phyloP scores from a whole-genome alignment of 1,284 basidiomycete genomes.

The Austroboletus niveus region DNA sequence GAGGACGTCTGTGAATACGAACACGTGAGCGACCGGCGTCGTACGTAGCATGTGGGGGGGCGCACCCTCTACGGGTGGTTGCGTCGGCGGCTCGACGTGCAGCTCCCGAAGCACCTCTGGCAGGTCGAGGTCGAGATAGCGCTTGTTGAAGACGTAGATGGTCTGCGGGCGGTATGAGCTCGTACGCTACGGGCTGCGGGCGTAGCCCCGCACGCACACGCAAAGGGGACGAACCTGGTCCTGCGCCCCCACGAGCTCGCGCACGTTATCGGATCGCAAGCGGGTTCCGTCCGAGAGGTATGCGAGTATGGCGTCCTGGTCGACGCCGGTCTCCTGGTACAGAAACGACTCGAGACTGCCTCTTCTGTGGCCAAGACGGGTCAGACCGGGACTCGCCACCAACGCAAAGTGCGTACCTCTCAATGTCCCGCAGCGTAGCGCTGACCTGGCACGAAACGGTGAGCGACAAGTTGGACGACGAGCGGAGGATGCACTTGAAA shows the following conservation, averaged over 20 bases:
- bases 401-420: conserved; percentile 47
- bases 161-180: conserved; percentile 40
- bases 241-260: conserved; percentile 67
- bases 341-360: conserved; percentile 66
- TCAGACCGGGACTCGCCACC: conserved; percentile 12
- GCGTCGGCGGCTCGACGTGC: conserved; percentile 55
- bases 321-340: conserved; percentile 63
- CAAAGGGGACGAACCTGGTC: conserved; percentile 54
- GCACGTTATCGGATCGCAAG: conserved; percentile 62
- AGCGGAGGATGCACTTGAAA: conserved; percentile 39
- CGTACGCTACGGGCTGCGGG: background rate
- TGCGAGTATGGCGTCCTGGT: conserved; percentile 64
- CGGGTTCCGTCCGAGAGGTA: conserved; percentile 75
- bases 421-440: conserved; percentile 67
- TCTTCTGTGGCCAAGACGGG: conserved; percentile 37
- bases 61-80: conserved; percentile 67
- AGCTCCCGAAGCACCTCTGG: conserved; percentile 60
- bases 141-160: conserved; percentile 79
- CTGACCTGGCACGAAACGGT: conserved; percentile 48
- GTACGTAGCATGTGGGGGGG: background rate
- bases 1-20: conserved; percentile 47
- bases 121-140: conserved; percentile 65
- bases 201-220: background rate
- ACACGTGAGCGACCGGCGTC: background rate
- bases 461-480: background rate